Base-by-base conservation (phyloP, 2,329 filamentous ascomycete genomes). In the Xylaria sp. region DNA sequence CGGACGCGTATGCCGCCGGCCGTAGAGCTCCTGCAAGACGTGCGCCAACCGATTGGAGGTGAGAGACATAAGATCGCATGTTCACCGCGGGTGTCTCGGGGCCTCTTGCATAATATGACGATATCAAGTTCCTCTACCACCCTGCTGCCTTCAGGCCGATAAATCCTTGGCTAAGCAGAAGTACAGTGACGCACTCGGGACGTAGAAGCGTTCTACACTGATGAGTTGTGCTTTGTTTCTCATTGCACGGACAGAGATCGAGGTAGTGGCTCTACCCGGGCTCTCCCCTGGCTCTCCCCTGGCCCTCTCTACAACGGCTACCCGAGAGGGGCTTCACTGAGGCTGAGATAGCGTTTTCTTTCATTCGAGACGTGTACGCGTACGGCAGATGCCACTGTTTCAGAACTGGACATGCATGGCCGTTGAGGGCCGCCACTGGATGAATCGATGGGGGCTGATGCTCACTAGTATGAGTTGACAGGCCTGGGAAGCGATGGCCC, bases 1-100 rank as follows among this genome's bases (percentile, higher is more conserved):
- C 69, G 70, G 65, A 69, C 63, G 64, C 65, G 65, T 70, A 77
- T 74, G 75, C 73, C 69, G 66, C 72, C 60, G 69, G 69, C 76
- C 73, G 75, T 73, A 65, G 68, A 73, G 58, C 50, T 59, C 34
- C 69, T 69, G 64, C 63, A 63, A 60, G 50, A 64, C 23, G 32
- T 56, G 25, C 57, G 44, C 50, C 56, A 64, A 48, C 37, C 48
- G 56, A 58, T 55, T 37, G 28, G 15, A 25, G 39, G 39, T 61
- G 39, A 62, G 46, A 64, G 34, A 61, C 64, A 65, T 62, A 46
- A 52, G 63, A 65, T 39, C 48, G 20, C 56, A 63, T 60, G 37
- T 41, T 63, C 63, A 72, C 60, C 66, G 58, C 54, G 48, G 54
- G 63, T 75, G 71, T 72, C 67, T 75, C 70, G 67, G 74, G 59